These are phyloP conservation scores for Sarcodon aspratus DNA, from an alignment of 768 basidiomycete genomes.

Conservation along the genomic window DNA sequence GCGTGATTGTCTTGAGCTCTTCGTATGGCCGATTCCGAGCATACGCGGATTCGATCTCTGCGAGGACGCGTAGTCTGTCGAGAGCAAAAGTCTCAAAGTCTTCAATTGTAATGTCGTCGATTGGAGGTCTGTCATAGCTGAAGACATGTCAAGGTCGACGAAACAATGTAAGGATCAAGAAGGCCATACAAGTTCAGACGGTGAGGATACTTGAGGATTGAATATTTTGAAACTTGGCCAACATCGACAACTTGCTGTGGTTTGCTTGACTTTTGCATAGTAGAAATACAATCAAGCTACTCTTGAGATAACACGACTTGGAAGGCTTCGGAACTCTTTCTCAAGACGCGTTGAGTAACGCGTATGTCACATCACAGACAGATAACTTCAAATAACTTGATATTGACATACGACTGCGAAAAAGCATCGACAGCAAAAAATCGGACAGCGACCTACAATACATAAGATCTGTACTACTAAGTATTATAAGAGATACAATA, in stretches of 20 bases:
- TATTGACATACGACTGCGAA: too few species aligned
- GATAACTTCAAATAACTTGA: too few species aligned
- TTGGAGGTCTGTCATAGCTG: conserved; percentile 82
- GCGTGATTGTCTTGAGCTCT: conserved; percentile 58
- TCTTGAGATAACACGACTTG: too few species aligned
- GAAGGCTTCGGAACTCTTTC: too few species aligned
- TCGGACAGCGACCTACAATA: too few species aligned
- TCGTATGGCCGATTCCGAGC: conserved; percentile 76
- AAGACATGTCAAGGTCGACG: conserved; percentile 1
- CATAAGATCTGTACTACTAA: not conserved
- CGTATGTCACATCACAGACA: not conserved
- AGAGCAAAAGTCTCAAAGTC: conserved; percentile 91
- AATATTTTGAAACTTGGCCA: conserved; percentile 14
- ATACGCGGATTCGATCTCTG: conserved; percentile 84
- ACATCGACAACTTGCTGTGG: conserved; percentile 3
- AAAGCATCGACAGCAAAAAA: too few species aligned
- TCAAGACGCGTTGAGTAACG: not conserved
- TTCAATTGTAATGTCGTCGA: conserved; percentile 84
- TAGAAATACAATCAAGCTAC: not conserved
- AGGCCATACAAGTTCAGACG: conserved; percentile 66
- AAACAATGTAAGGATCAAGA: conserved; percentile 12
- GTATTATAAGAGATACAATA: not conserved
- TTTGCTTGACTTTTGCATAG: conserved; percentile 6
- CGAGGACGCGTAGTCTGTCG: conserved; percentile 75
- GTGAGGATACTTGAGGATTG: conserved; percentile 40